phyloP scores from a whole-genome alignment of 1,284 basidiomycete species.

The Thelephora terrestris region DNA sequence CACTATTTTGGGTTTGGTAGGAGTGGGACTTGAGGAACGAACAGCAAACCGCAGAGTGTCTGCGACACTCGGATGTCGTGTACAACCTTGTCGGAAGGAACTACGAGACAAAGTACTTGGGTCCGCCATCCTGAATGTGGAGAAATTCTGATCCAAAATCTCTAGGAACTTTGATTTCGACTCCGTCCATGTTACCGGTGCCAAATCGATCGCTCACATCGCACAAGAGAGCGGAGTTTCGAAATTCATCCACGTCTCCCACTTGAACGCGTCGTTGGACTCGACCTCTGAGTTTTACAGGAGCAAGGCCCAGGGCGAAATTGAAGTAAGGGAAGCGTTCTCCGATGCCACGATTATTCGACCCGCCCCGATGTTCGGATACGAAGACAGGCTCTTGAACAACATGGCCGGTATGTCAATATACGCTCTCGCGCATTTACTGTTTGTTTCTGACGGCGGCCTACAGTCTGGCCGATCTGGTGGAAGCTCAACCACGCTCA shows the following conservation, averaged over 20 bases:
- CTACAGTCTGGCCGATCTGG: constrained; percentile 80
- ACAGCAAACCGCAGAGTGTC: constrained; percentile 86
- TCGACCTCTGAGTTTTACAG: constrained; percentile 83
- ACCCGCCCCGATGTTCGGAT: constrained; percentile 81
- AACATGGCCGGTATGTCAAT: constrained; percentile 75
- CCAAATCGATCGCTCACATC: constrained; percentile 74
- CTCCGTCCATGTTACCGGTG: constrained; percentile 77
- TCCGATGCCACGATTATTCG: constrained; percentile 85
- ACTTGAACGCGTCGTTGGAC: constrained; percentile 80
- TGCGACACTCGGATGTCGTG: constrained; percentile 96
- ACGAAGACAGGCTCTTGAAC: constrained; percentile 92
- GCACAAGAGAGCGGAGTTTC: constrained; percentile 72
- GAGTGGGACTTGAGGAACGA: constrained; percentile 92
- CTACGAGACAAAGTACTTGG: constrained; percentile 60
- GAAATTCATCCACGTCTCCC: constrained; percentile 91
- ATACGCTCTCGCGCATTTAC: constrained; percentile 5
- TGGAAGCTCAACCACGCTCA: constrained; percentile 88
- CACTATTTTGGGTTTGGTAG: constrained; percentile 28
- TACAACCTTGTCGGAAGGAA: constrained; percentile 89
- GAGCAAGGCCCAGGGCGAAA: constrained; percentile 87
- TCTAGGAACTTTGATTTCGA: constrained; percentile 54
- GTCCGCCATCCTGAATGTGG: not conserved
- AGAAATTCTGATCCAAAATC: not conserved
- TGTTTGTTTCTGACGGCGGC: constrained; percentile 21
- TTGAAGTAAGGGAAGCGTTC: constrained; percentile 79